Conservation (phyloP, 2,329 filamentous ascomycete species). For the Penicillium sp. region DNA sequence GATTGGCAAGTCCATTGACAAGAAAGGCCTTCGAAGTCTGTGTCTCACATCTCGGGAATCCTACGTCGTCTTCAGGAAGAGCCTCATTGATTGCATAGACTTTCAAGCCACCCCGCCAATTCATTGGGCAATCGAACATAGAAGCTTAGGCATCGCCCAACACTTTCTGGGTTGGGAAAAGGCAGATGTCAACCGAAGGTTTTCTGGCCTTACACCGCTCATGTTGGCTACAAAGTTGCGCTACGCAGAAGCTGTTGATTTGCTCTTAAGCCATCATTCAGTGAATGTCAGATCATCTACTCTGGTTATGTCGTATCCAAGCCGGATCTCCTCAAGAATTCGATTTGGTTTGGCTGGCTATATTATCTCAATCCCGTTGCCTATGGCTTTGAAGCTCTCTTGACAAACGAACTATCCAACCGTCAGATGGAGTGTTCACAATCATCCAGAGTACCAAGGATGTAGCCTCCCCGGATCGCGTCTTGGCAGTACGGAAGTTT, state of each 20-base stretch:
- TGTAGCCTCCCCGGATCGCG: too few relatives aligned
- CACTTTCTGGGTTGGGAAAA: not conserved
- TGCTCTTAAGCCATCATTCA: conserved; percentile 3
- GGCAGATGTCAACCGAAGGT: not conserved
- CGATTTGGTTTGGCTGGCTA: too few relatives aligned
- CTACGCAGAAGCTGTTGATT: not conserved
- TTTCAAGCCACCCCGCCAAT: not conserved
- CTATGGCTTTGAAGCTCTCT: too few relatives aligned
- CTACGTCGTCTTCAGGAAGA: not conserved
- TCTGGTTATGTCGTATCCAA: too few relatives aligned
- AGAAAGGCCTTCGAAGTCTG: conserved; percentile 2
- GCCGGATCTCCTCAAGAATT: too few relatives aligned
- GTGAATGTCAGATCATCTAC: too few relatives aligned
- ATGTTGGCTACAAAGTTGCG: conserved; percentile 1
- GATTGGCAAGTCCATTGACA: not conserved
- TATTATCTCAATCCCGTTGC: too few relatives aligned
- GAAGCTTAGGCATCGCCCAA: not conserved
- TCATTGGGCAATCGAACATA: conserved; percentile 2
- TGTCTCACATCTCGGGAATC: not conserved
- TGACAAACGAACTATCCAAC: too few relatives aligned
- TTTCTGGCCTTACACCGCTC: not conserved
- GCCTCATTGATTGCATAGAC: not conserved
- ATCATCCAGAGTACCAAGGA: too few relatives aligned
- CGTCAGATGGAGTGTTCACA: too few relatives aligned
- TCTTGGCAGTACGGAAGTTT: too few relatives aligned